Evolutionary conservation across 2,329 filamentous ascomycete species (phyloP), one percentile per base, ranked within the genome.

Genomic region (Elsinoe arachidis): DNA sequence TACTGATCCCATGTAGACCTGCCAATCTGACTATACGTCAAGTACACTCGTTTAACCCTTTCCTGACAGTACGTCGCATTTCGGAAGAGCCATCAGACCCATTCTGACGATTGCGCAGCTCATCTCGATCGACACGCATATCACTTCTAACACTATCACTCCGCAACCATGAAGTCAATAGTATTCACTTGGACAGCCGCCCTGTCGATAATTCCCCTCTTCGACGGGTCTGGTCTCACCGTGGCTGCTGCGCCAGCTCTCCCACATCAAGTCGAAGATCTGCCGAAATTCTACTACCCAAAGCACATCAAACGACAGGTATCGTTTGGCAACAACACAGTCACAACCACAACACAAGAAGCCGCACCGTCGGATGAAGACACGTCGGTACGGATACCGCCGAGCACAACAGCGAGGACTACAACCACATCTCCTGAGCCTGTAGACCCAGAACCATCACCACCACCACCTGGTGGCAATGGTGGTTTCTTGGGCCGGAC

Each of bases 301-400:
- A 56, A 23, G 30, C 54, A 56, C 30, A 56, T 56, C 43, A 56
- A 56, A 43, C 54, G 54, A 56, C 43, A 46, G 39, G 43, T 56
- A 30, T 56, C 43, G 39, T 46, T 49, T 49, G 17, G 33, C 41
- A 49, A 49, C 54, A 47, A 43, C 26, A 56, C 54, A 15, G 21
- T 46, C 15, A 38, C 51, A 3, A 43, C 53, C 14, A 47, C 54
- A n/a, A 15, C 35, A 23, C 39, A 56, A 30, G 12, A 23, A 15
- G 11, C 39, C 21, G 35, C 54, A 4, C 34, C 41, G 19, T 37
- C 43, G 23, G 41, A 46, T 14, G 33, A 38, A 14, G 33, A 46
- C 17, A 34, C 54, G 5, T 38, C 43, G 10, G 54, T 56, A 12
- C 23, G n/a, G 19, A 34, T 49, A 37, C 54, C 54, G 19, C 39